Evolutionary conservation across 345 rosid species (phyloP), one percentile per base, ranked within the genome.

Genomic region (Mangifera indica): DNA sequence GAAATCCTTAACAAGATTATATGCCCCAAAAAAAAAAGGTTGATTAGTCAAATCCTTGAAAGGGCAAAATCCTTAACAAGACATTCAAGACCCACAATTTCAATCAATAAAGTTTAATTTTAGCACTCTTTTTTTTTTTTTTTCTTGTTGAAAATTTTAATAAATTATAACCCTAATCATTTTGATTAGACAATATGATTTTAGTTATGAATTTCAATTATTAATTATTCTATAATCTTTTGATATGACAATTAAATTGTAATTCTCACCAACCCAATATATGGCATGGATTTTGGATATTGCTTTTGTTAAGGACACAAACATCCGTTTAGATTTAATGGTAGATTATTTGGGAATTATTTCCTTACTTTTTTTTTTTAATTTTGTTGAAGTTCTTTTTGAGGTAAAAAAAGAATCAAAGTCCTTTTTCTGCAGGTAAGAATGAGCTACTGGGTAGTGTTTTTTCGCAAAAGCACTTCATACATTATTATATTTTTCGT

Each of bases 11-110:
- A n/a, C n/a, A n/a, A n/a, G n/a, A n/a, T 49, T 49, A 49, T 3
- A 3, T 4, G 18, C 14, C 37, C 14, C 32, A 29, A 29, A 29
- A 37, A 37, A 46, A 46, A 12, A 2, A 14, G 15, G 20, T 49
- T 49, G 52, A 69, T 44, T 25, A 7, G 44, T 46, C 73, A 69
- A 69, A 58, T 58, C 56, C 42, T 22, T 69, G 44, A 69, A 54
- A 58, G 18, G 55, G 55, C 63, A 24, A 57, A 69, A 69, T 58
- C 73, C 56, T 22, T 69, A 14, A 55, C 34, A 69, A 8, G 53
- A 55, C 55, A 14, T 55, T 22, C 34, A 14, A 21, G 72, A 56
- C 72, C 63, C 72, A 69, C 72, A 20, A 53, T 40, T 52, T 42
- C 14, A 48, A 55, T 22, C 37, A 22, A 68, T 56, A 55, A 55